These are phyloP conservation scores for Fusarium armeniacum DNA, from an alignment of 2,329 filamentous ascomycete species.

Conservation along the genomic window DNA sequence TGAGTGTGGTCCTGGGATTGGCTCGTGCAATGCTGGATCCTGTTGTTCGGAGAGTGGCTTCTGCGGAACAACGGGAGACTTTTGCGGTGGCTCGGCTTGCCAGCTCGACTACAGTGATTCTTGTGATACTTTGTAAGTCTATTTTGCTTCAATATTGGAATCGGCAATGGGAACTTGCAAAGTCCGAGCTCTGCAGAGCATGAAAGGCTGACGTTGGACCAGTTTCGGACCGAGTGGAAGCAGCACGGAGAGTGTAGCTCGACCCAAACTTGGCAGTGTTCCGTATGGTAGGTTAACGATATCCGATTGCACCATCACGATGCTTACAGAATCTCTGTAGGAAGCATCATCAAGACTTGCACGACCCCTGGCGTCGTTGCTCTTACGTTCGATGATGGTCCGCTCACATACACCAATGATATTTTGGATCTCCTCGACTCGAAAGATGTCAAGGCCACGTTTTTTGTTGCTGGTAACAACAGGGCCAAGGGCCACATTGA, in stretches of 20 bases:
- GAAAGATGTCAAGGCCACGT: slow-evolving; percentile 55
- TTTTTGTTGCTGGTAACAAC: slow-evolving; percentile 61
- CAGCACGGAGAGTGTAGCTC: slow-evolving; percentile 52
- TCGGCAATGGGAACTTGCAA: not conserved
- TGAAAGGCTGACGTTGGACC: slow-evolving; percentile 28
- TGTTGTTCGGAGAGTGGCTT: slow-evolving; percentile 58
- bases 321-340: slow-evolving; percentile 46
- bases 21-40: slow-evolving; percentile 52
- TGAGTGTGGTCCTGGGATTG: slow-evolving; percentile 55
- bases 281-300: slow-evolving; percentile 54
- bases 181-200: slow-evolving; percentile 6
- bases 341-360: slow-evolving; percentile 55
- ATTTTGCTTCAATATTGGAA: not conserved
- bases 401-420: slow-evolving; percentile 58
- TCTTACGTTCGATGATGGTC: slow-evolving; percentile 64
- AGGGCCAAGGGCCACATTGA: slow-evolving; percentile 60
- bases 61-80: slow-evolving; percentile 55
- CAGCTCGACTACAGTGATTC: slow-evolving; percentile 58
- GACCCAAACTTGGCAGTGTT: slow-evolving; percentile 53
- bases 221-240: slow-evolving; percentile 53
- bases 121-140: slow-evolving; percentile 59
- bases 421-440: slow-evolving; percentile 58
- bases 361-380: slow-evolving; percentile 56
- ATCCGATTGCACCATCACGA: slow-evolving; percentile 6
- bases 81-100: slow-evolving; percentile 57